Evolutionary conservation across 2,329 filamentous ascomycete genomes (phyloP).

Genomic region (Gaeumannomyces tritici): DNA sequence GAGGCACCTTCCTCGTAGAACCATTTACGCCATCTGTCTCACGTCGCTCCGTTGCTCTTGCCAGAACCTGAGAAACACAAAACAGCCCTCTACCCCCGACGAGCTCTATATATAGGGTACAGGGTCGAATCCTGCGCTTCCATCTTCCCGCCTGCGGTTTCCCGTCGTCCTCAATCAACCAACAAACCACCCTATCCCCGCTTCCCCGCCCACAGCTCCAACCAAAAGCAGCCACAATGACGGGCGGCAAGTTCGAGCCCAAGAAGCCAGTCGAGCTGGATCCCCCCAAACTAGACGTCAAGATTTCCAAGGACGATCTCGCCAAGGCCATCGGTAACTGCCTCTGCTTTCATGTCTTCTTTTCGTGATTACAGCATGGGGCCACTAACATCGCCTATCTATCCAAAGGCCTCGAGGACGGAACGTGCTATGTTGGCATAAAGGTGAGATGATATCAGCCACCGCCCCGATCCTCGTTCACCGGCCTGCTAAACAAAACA

Average conservation of each 20-base stretch:
- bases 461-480: too few relatives aligned
- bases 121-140: too few relatives aligned
- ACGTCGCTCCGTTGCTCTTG: too few relatives aligned
- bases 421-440: constrained; percentile 59
- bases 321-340: constrained; percentile 71
- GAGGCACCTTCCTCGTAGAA: too few relatives aligned
- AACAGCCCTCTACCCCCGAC: too few relatives aligned
- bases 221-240: constrained; percentile 19
- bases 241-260: constrained; percentile 65
- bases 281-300: constrained; percentile 72
- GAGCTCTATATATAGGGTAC: neutral
- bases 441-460: constrained; percentile 43
- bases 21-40: neutral
- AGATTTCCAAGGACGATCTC: constrained; percentile 72
- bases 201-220: neutral
- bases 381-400: neutral
- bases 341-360: neutral
- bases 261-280: constrained; percentile 67
- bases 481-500: too few relatives aligned
- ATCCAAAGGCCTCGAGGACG: constrained; percentile 51
- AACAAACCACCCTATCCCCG: neutral
- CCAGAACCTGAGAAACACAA: too few relatives aligned
- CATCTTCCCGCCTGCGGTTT: too few relatives aligned
- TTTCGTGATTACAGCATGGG: too few relatives aligned
- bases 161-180: neutral